These are phyloP conservation scores for Trametes polyzona DNA, from an alignment of 1,284 basidiomycete species.

Conservation along the genomic window DNA sequence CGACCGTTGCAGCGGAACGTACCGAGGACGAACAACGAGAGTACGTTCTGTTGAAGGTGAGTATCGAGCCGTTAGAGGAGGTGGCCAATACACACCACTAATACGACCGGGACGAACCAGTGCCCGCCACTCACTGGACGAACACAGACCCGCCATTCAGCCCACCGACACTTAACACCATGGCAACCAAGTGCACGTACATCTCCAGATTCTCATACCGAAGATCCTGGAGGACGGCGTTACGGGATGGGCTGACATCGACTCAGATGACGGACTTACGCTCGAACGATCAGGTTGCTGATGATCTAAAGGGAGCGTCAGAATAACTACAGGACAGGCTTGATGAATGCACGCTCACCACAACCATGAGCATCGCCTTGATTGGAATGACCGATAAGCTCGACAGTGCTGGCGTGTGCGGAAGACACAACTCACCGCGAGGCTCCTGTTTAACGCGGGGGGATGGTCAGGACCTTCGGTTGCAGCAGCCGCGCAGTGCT, in stretches of 20 bases:
- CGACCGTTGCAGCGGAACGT: neutral
- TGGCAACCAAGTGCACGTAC: slow-evolving; percentile 1
- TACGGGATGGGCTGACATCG: too few relatives aligned
- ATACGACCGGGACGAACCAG: slow-evolving; percentile 5
- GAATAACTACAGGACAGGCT: neutral
- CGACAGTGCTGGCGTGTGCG: neutral
- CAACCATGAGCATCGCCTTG: slow-evolving; percentile 9
- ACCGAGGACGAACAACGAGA: slow-evolving; percentile 11
- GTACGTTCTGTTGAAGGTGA: neutral
- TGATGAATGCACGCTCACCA: neutral
- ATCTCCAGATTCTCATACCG: slow-evolving; percentile 13
- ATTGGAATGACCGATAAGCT: neutral
- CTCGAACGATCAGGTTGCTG: slow-evolving; percentile 12
- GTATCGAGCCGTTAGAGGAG: neutral
- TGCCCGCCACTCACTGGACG: slow-evolving; percentile 4
- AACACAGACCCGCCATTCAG: too few relatives aligned
- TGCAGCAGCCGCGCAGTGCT: too few relatives aligned
- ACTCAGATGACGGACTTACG: too few relatives aligned
- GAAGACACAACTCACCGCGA: neutral
- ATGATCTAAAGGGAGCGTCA: neutral
- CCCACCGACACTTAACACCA: too few relatives aligned
- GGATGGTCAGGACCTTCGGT: too few relatives aligned
- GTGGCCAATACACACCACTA: neutral
- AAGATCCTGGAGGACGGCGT: neutral
- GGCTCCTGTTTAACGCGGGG: neutral